These are phyloP conservation scores for Epichloe sibirici DNA, from an alignment of 2,329 filamentous ascomycete species.

Conservation along the genomic window DNA sequence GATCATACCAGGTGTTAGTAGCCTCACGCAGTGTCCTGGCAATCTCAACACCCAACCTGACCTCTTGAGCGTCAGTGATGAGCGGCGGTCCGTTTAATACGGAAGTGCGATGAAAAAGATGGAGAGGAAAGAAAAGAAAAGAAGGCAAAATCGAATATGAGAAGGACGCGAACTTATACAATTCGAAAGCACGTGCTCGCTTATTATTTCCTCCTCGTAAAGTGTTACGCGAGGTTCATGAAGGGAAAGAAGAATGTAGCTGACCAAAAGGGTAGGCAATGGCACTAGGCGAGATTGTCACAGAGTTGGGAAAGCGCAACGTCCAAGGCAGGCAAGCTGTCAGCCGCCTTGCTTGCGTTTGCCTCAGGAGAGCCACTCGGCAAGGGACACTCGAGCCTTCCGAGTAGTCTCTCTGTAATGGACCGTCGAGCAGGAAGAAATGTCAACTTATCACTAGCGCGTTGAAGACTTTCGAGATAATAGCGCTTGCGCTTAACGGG, in stretches of 20 bases:
- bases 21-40: no score
- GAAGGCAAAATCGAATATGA: neutral
- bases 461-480: neutral
- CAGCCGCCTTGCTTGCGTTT: no score
- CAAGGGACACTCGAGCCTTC: neutral
- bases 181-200: neutral
- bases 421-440: neutral
- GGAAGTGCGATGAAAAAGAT: no score
- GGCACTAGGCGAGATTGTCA: neutral
- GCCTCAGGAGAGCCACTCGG: neutral
- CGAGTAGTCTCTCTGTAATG: neutral
- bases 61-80: slow-evolving; percentile 2
- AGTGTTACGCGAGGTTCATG: neutral
- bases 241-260: slow-evolving; percentile 4
- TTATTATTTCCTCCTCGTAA: neutral
- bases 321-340: neutral
- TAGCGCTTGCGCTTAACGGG: no score
- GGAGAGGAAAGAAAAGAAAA: neutral
- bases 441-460: neutral
- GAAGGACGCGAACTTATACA: neutral
- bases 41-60: neutral
- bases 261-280: slow-evolving; percentile 1
- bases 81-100: neutral
- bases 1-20: no score
- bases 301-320: neutral